Conservation (phyloP, 108 stramenopile species). For the Phaeodactylum tricornutum region DNA sequence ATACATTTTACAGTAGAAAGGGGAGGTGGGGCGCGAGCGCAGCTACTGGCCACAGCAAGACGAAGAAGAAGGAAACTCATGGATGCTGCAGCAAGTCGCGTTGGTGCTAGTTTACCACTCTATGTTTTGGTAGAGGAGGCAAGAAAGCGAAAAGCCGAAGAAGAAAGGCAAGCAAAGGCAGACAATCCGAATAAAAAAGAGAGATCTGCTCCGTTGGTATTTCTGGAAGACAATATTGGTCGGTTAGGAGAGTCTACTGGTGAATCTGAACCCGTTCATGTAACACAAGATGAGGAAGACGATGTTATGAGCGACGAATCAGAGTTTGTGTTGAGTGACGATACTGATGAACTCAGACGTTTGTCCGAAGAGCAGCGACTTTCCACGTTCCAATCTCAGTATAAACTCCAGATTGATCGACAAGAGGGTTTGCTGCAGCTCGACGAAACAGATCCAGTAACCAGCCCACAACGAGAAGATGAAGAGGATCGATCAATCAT, state of each 20-base stretch:
- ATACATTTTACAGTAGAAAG: slow-evolving; percentile 78
- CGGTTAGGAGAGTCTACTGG: slow-evolving; percentile 13
- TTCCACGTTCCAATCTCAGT: slow-evolving; percentile 62
- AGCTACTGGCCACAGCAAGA: slow-evolving; percentile 49
- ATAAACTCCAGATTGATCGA: slow-evolving; percentile 60
- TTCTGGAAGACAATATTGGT: slow-evolving; percentile 73
- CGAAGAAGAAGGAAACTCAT: slow-evolving; percentile 50
- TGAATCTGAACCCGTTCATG: slow-evolving; percentile 3
- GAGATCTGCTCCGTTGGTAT: slow-evolving; percentile 19
- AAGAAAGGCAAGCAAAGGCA: slow-evolving; percentile 18
- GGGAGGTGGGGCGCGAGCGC: slow-evolving; percentile 78
- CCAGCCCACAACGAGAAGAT: too few species aligned
- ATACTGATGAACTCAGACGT: slow-evolving; percentile 37
- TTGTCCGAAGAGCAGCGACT: slow-evolving; percentile 53
- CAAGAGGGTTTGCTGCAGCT: slow-evolving; percentile 24
- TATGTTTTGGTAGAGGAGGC: slow-evolving; percentile 32
- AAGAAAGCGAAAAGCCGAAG: slow-evolving; percentile 30
- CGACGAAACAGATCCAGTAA: background rate
- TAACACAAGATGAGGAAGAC: slow-evolving; percentile 32
- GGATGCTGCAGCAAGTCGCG: slow-evolving; percentile 76
- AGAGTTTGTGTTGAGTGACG: slow-evolving; percentile 30
- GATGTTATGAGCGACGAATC: slow-evolving; percentile 31
- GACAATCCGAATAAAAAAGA: slow-evolving; percentile 8
- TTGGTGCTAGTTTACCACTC: slow-evolving; percentile 57
- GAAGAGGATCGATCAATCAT: too few species aligned